phyloP scores from a whole-genome alignment of 495 filamentous ascomycete species.

The Bacidia rubella region DNA sequence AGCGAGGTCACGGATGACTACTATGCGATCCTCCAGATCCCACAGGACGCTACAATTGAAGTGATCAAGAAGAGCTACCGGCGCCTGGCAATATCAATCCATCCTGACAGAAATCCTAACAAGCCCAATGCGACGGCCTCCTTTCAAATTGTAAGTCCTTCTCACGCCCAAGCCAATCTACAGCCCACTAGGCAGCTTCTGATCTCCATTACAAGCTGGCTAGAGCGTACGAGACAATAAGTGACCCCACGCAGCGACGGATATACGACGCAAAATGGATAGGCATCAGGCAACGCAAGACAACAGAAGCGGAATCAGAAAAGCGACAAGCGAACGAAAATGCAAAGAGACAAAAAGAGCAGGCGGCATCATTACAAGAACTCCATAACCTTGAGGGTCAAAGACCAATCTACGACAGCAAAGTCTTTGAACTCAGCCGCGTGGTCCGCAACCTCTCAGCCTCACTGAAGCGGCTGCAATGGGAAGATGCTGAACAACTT shows the following conservation, averaged over 20 bases:
- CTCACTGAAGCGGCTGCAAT: neutral
- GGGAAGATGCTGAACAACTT: neutral
- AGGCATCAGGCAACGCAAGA: no score
- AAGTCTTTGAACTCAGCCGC: neutral
- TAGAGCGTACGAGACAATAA: no score
- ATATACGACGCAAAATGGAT: no score
- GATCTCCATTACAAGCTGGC: no score
- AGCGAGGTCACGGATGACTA: constrained; percentile 21
- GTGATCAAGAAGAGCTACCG: constrained; percentile 16
- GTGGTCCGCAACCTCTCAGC: neutral
- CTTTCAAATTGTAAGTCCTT: constrained; percentile 4
- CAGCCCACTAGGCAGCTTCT: no score
- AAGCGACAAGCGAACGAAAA: no score
- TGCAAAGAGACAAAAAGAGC: no score
- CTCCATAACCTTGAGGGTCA: neutral
- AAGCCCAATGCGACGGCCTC: neutral
- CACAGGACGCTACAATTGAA: constrained; percentile 19
- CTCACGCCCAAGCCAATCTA: no score
- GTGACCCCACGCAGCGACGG: no score
- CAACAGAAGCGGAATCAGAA: no score
- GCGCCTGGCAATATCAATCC: constrained; percentile 4
- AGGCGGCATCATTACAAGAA: no score
- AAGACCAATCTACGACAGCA: neutral
- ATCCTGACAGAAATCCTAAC: constrained; percentile 7
- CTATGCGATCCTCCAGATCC: constrained; percentile 23